These are phyloP conservation scores for Mesembryanthemum crystallinum DNA, from an alignment of 148 eudicot species.

Conservation along the genomic window DNA sequence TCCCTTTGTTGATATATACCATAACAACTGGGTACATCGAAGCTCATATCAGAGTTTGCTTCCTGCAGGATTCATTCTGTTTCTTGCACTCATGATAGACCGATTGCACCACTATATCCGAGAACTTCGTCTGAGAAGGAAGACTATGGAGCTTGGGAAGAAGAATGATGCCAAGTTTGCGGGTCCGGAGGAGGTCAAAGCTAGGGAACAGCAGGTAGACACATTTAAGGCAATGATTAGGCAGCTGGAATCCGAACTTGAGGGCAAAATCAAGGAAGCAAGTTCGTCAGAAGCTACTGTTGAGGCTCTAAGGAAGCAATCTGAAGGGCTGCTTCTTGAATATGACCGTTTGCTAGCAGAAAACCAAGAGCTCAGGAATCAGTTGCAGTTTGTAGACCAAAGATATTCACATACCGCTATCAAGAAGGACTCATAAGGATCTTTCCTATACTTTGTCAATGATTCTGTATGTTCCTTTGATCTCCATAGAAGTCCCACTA, in stretches of 20 bases:
- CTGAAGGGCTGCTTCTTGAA: constrained; percentile 54
- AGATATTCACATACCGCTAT: constrained; percentile 29
- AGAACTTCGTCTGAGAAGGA: constrained; percentile 62
- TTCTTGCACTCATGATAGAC: constrained; percentile 63
- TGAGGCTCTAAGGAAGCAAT: constrained; percentile 50
- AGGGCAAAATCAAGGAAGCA: constrained; percentile 43
- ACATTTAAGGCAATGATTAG: constrained; percentile 43
- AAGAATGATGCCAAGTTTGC: constrained; percentile 37
- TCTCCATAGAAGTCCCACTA: constrained; percentile 7
- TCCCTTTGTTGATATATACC: too few relatives aligned
- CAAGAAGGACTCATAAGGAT: constrained; percentile 39
- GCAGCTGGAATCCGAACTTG: constrained; percentile 48
- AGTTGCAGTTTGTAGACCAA: constrained; percentile 40
- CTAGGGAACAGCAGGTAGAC: constrained; percentile 47
- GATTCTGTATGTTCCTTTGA: constrained; percentile 5
- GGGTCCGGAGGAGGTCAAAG: constrained; percentile 50
- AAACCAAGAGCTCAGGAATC: constrained; percentile 51
- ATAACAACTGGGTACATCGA: not conserved
- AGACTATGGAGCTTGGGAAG: constrained; percentile 45
- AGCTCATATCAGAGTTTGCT: not conserved
- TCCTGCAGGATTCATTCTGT: constrained; percentile 59
- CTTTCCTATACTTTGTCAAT: not conserved
- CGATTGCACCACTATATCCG: constrained; percentile 67
- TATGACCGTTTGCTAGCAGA: constrained; percentile 55
- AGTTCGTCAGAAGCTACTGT: constrained; percentile 44